phyloP scores from a whole-genome alignment of 2,329 filamentous ascomycete species.

The Beauveria asiatica region DNA sequence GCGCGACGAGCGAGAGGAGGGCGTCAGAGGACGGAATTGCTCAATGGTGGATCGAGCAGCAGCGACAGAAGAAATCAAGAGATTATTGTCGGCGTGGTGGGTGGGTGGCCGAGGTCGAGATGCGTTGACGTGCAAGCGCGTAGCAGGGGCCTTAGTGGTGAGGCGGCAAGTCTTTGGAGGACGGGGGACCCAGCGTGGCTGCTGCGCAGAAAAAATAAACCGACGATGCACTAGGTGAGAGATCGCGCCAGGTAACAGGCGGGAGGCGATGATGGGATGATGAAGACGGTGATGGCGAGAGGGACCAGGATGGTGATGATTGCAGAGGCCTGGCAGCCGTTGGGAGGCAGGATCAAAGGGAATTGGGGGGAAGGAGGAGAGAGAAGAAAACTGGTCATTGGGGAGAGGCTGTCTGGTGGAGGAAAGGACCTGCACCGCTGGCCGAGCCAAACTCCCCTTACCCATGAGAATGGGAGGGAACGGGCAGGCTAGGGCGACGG shows the following conservation, averaged over 20 bases:
- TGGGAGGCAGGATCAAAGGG: constrained; percentile 14
- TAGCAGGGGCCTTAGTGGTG: neutral
- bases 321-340: constrained; percentile 9
- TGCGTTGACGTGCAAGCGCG: neutral
- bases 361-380: constrained; percentile 27
- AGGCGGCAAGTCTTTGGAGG: constrained; percentile 4
- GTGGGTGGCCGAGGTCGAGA: neutral
- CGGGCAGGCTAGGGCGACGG: constrained; percentile 24
- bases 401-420: constrained; percentile 31
- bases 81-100: neutral
- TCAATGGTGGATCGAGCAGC: neutral
- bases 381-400: constrained; percentile 28
- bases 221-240: constrained; percentile 3
- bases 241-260: constrained; percentile 1
- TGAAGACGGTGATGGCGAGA: neutral
- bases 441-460: constrained; percentile 33
- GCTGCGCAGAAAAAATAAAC: neutral
- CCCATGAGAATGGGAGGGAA: constrained; percentile 33
- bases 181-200: neutral
- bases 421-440: constrained; percentile 29
- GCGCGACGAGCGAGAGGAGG: neutral
- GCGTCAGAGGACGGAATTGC: neutral
- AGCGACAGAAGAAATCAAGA: neutral
- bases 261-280: neutral
- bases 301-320: neutral